phyloP scores from a whole-genome alignment of 805 yeast species.

The Candida silvatica region DNA sequence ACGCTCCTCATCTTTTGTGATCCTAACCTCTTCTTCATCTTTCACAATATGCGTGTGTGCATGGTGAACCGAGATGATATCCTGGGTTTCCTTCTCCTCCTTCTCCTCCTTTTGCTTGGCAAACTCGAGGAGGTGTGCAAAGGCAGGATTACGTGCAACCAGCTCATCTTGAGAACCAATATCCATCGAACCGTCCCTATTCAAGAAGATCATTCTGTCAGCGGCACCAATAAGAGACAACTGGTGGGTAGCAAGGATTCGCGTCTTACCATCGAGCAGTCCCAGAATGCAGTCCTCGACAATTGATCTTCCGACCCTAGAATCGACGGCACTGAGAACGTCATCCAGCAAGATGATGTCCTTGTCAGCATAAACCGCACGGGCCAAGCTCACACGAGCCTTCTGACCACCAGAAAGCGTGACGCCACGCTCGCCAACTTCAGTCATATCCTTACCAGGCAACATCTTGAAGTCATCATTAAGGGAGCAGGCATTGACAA shows the following conservation, averaged over 20 bases:
- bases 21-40: constrained; percentile 21
- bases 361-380: constrained; percentile 57
- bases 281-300: constrained; percentile 56
- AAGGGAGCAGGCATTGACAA: constrained; percentile 60
- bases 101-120: constrained; percentile 23
- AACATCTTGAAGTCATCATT: constrained; percentile 54
- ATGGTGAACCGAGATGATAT: constrained; percentile 11
- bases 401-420: constrained; percentile 88
- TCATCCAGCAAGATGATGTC: constrained; percentile 59
- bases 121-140: constrained; percentile 19
- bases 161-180: constrained; percentile 56
- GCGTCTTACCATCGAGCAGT: constrained; percentile 45
- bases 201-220: constrained; percentile 61
- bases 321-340: constrained; percentile 63
- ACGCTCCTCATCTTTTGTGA: constrained; percentile 42
- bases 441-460: constrained; percentile 69
- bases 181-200: constrained; percentile 52
- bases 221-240: constrained; percentile 62
- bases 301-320: constrained; percentile 54
- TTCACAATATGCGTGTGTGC: no score
- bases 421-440: constrained; percentile 81
- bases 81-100: constrained; percentile 13
- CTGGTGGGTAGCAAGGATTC: constrained; percentile 81
- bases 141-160: constrained; percentile 25
- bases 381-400: constrained; percentile 63